These are phyloP conservation scores for Epichloe gansuensis DNA, from an alignment of 2,329 filamentous ascomycete species.

Conservation along the genomic window DNA sequence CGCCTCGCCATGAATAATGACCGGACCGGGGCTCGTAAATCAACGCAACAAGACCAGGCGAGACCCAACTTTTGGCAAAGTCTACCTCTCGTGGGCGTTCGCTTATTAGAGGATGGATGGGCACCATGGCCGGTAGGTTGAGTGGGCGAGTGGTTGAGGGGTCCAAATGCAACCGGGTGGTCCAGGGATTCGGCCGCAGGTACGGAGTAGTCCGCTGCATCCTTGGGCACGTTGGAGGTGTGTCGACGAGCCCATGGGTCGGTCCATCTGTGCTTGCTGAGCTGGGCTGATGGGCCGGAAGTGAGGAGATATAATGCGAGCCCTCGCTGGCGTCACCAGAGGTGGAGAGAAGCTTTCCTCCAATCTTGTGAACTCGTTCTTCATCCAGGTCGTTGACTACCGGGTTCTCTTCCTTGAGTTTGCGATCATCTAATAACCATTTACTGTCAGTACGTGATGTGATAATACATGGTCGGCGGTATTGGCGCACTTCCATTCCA, in stretches of 20 bases:
- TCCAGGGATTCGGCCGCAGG: not conserved
- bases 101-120: not conserved
- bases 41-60: not conserved
- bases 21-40: not conserved
- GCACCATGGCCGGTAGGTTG: not conserved
- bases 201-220: not conserved
- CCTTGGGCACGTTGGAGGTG: not conserved
- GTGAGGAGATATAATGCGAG: not conserved
- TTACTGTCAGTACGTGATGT: not conserved
- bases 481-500: not conserved
- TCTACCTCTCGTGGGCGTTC: not conserved
- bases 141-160: not conserved
- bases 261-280: not conserved
- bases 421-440: not conserved
- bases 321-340: slow-evolving; percentile 1
- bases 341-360: not conserved
- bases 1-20: no score
- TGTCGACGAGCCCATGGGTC: not conserved
- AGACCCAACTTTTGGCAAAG: not conserved
- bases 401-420: not conserved
- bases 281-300: not conserved
- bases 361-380: not conserved
- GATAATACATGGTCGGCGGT: not conserved
- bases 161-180: not conserved
- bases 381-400: not conserved